phyloP scores from a whole-genome alignment of 2,329 filamentous ascomycete species.

The Microcyclospora tardicrescens region DNA sequence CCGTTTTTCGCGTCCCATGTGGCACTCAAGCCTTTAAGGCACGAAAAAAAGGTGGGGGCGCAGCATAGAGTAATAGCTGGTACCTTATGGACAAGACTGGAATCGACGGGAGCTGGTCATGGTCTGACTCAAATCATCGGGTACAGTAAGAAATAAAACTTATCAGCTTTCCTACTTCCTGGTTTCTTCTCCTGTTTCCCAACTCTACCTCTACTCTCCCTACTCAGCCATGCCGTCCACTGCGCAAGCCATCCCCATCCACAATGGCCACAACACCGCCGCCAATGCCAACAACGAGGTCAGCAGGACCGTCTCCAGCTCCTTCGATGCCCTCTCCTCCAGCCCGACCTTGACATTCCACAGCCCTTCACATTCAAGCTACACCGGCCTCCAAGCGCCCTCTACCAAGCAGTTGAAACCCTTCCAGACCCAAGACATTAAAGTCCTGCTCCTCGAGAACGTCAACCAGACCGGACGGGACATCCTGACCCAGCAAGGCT shows the following conservation, averaged over 20 bases:
- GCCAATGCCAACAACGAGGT: slow-evolving; percentile 7
- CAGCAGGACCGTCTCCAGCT: slow-evolving; percentile 24
- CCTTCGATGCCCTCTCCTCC: slow-evolving; percentile 43
- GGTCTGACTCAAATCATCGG: no score
- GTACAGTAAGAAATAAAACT: no score
- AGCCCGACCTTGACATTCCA: slow-evolving; percentile 66
- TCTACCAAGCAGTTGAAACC: slow-evolving; percentile 73
- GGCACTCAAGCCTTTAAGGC: no score
- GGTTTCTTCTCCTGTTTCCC: neutral
- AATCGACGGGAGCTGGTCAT: no score
- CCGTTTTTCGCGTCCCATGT: no score
- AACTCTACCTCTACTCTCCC: neutral
- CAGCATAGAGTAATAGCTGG: no score
- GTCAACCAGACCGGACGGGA: slow-evolving; percentile 83
- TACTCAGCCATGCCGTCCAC: slow-evolving; percentile 19
- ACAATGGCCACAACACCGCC: slow-evolving; percentile 8
- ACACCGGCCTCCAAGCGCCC: slow-evolving; percentile 23
- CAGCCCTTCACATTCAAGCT: slow-evolving; percentile 54
- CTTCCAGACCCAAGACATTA: slow-evolving; percentile 91
- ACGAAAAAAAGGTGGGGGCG: no score
- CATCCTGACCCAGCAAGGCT: slow-evolving; percentile 73
- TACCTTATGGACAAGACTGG: no score
- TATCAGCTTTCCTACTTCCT: neutral
- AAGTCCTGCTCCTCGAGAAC: slow-evolving; percentile 90
- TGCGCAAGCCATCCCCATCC: slow-evolving; percentile 22